phyloP scores from a whole-genome alignment of 768 basidiomycete species.

The Cystofilobasidium ferigula region DNA sequence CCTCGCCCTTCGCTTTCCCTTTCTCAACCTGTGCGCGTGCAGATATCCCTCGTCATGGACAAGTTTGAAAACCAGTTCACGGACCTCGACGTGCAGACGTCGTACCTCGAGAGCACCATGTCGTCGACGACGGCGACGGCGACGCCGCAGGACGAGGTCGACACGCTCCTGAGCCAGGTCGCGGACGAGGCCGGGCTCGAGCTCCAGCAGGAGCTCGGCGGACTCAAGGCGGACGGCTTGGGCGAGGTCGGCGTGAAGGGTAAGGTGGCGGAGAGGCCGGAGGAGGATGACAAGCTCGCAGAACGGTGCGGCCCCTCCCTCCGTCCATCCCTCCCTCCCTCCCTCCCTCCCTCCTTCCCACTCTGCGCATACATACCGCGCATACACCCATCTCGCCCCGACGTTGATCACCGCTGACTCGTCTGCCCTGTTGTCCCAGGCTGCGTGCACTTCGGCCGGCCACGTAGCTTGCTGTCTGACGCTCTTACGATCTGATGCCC shows the following conservation, averaged over 20 bases:
- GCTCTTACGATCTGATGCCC: too few relatives aligned
- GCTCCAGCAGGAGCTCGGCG: conserved; percentile 69
- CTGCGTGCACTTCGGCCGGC: conserved; percentile 25
- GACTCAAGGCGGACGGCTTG: conserved; percentile 46
- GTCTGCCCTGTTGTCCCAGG: conserved; percentile 6
- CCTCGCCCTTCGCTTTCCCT: too few relatives aligned
- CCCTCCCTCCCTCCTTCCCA: too few relatives aligned
- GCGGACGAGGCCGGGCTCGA: conserved; percentile 97
- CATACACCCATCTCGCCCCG: too few relatives aligned
- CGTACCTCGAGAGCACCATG: conserved; percentile 97
- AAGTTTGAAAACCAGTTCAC: conserved; percentile 95
- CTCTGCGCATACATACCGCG: too few relatives aligned
- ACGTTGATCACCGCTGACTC: not conserved
- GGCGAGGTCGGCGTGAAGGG: conserved; percentile 46
- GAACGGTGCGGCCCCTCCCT: conserved; percentile 51
- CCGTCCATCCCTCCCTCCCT: too few relatives aligned
- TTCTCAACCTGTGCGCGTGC: conserved; percentile 1
- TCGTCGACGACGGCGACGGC: conserved; percentile 79
- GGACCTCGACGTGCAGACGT: conserved; percentile 94
- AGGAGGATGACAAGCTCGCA: conserved; percentile 48
- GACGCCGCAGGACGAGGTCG: conserved; percentile 95
- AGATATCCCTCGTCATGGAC: conserved; percentile 99
- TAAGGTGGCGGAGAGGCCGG: conserved; percentile 57
- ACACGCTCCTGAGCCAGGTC: conserved; percentile 76
- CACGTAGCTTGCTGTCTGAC: not conserved